Conservation (phyloP, 2,329 filamentous ascomycete species). For the Aspergillus novofumigatus region DNA sequence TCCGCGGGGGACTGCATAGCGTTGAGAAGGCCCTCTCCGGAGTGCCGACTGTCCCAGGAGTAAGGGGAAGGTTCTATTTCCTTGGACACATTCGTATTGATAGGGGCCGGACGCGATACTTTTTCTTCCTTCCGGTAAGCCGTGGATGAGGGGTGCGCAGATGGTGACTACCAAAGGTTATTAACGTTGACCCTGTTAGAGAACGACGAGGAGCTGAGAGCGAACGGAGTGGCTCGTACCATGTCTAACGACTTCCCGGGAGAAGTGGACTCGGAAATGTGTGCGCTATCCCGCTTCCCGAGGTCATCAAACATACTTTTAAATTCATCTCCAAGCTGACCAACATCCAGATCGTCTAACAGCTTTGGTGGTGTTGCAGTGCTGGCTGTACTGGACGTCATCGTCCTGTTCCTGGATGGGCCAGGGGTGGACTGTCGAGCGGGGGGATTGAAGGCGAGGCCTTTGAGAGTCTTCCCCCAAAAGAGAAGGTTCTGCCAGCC, state of each 20-base stretch:
- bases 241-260: constrained; percentile 15
- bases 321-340: constrained; percentile 43
- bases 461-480: constrained; percentile 43
- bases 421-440: constrained; percentile 22
- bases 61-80: constrained; percentile 47
- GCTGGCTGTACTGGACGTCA: constrained; percentile 51
- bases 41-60: constrained; percentile 51
- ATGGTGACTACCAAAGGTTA: constrained; percentile 20
- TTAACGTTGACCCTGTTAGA: constrained; percentile 16
- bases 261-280: constrained; percentile 17
- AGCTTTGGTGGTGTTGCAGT: constrained; percentile 50
- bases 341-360: constrained; percentile 42
- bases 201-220: not conserved
- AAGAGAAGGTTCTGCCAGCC: constrained; percentile 51
- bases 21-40: constrained; percentile 47
- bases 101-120: constrained; percentile 35
- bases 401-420: constrained; percentile 41
- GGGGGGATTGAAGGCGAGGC: constrained; percentile 20
- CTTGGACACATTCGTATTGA: constrained; percentile 42
- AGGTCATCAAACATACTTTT: constrained; percentile 51
- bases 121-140: constrained; percentile 21
- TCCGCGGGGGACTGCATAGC: constrained; percentile 24
- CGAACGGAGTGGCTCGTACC: constrained; percentile 17
- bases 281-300: constrained; percentile 30
- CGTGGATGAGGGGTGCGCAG: constrained; percentile 15